Evolutionary conservation across 1,284 basidiomycete species (phyloP).

Genomic region (Heliocybe sulcata): DNA sequence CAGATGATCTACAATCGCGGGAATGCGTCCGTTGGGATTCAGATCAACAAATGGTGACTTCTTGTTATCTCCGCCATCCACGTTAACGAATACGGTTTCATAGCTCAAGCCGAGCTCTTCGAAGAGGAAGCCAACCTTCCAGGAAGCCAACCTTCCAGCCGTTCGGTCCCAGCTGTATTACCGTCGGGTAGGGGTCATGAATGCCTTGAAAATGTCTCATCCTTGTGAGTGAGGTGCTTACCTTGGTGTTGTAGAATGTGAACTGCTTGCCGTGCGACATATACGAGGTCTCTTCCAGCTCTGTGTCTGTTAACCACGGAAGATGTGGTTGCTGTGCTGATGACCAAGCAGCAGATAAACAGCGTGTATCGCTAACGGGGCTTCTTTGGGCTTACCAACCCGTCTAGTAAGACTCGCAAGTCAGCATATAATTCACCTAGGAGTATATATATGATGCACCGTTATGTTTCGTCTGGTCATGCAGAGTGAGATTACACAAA

Average conservation of each 20-base stretch:
- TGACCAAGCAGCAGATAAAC: too few relatives aligned
- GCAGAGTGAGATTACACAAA: too few relatives aligned
- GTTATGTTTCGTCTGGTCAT: too few relatives aligned
- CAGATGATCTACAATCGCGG: constrained; percentile 25
- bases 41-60: constrained; percentile 13
- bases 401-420: too few relatives aligned
- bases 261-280: neutral
- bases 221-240: neutral
- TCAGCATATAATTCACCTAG: too few relatives aligned
- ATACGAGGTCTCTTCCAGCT: neutral
- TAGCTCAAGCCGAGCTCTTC: constrained; percentile 22
- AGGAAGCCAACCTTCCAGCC: constrained; percentile 18
- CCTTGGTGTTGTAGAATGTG: neutral
- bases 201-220: neutral
- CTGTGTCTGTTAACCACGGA: too few relatives aligned
- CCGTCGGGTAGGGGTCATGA: too few relatives aligned
- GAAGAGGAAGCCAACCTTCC: constrained; percentile 21
- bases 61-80: constrained; percentile 22
- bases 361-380: too few relatives aligned
- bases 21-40: constrained; percentile 26
- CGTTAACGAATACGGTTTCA: constrained; percentile 21
- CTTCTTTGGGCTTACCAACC: too few relatives aligned
- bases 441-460: too few relatives aligned
- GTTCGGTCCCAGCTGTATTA: neutral
- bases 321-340: too few relatives aligned